Evolutionary conservation across 352 stramenopile genomes (phyloP).

Genomic region (Globisporangium apiculatum): DNA sequence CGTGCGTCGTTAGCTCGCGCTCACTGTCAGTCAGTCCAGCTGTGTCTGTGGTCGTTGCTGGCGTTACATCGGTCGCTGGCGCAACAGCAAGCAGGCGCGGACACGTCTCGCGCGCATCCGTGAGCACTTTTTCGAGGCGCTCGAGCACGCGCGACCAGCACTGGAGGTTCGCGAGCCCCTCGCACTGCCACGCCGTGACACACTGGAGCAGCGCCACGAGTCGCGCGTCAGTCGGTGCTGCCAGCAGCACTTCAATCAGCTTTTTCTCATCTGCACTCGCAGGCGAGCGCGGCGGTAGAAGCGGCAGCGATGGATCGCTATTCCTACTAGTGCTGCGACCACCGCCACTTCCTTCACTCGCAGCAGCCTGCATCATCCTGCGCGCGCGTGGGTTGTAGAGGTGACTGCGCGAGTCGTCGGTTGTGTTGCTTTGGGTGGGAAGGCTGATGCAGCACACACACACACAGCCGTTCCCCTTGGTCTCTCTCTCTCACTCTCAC

Average conservation of each 20-base stretch:
- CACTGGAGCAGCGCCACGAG: constrained; percentile 58
- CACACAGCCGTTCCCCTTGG: too few species aligned
- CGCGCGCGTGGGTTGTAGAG: too few species aligned
- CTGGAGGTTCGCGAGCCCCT: constrained; percentile 67
- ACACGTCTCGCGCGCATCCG: constrained; percentile 27
- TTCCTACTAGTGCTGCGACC: too few species aligned
- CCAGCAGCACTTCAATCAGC: constrained; percentile 57
- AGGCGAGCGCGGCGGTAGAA: too few species aligned
- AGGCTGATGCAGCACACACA: too few species aligned
- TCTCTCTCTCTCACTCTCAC: too few species aligned
- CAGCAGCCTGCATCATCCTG: too few species aligned
- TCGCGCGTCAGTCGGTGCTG: constrained; percentile 26
- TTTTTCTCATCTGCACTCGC: constrained; percentile 37
- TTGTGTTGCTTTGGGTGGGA: too few species aligned
- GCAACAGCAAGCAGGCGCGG: constrained; percentile 25
- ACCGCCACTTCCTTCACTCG: too few species aligned
- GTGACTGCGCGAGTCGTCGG: too few species aligned
- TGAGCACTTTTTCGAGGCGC: constrained; percentile 43
- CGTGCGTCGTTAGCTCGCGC: constrained; percentile 36
- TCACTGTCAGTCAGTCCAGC: constrained; percentile 14
- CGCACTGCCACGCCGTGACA: constrained; percentile 70
- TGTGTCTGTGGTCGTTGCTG: constrained; percentile 16
- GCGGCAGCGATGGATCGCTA: too few species aligned
- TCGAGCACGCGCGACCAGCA: constrained; percentile 64
- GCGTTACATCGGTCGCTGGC: constrained; percentile 1